Base-by-base conservation (phyloP, 495 filamentous ascomycete genomes). In the Penicillium subrubescens region DNA sequence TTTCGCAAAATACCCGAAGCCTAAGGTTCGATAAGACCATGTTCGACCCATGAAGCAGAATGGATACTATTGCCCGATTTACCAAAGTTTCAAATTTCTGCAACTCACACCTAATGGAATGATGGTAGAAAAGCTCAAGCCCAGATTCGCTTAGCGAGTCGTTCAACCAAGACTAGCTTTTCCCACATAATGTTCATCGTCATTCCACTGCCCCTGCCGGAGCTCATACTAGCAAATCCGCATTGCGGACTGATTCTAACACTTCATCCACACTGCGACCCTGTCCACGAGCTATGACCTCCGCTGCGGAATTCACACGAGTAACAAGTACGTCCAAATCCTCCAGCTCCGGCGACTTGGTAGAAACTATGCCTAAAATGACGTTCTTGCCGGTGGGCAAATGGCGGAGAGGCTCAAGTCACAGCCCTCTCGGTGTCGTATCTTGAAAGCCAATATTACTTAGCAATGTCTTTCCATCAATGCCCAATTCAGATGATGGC, bases 211-310 rank as follows among this genome's bases (percentile, higher is more conserved):
- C 85, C 87, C 69, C 84, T 84, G 39, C 64, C 67, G 27, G 29
- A 19, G 35, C 77, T 79, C 54, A 85, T 86, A 27, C 82, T 86
- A 63, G 85, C 84, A 73, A 88, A 88, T 10, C 87, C 87, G 71
- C 87, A 89, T 72, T 89, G 87, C 58, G 87, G 87, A 68, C 83
- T 86, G 46, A 48, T 56, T 86, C 79, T 37, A 89, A 70, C 0
- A 78, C 78, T 31, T 79, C 77, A 39, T 76, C 74, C 15, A 66
- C 67, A 17, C 67, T 71, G 31, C 71, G 55, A 23, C 70, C 72
- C 23, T 70, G 67, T 3, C 85, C 86, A 25, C 78, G 63, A 5
- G 84, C 82, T 64, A 87, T 83, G 62, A 82, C 81, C 23, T 78
- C 74, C 10, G 84, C 87, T 5, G 86, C 87, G 70, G 84, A 78